Percentiles rank a stretch among this genome's conserved stretches.
These are phyloP conservation scores for Dissophora globulifera DNA, from an alignment of 192 early-diverging fungal genomes.

Conservation along the genomic window DNA sequence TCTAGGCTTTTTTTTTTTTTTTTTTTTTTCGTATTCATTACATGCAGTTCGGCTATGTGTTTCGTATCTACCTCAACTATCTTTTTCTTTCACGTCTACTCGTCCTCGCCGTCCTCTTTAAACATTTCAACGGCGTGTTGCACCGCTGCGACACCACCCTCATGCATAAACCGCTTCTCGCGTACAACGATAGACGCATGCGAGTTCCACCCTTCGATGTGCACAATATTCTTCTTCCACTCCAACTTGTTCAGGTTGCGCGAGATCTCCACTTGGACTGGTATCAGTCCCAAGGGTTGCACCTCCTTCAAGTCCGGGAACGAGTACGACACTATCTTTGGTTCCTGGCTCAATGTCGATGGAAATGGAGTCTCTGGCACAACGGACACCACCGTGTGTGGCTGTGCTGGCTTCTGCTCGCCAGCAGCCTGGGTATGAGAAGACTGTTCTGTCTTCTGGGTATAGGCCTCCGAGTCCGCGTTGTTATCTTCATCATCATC, in stretches of 20 bases:
- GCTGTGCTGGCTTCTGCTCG: not conserved
- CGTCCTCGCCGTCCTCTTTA: slow-evolving; percentile 44
- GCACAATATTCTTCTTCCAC: slow-evolving; percentile 60
- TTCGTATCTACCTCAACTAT: too few species aligned
- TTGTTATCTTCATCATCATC: not conserved
- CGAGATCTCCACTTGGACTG: slow-evolving; percentile 38
- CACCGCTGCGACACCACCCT: slow-evolving; percentile 53
- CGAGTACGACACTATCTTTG: slow-evolving; percentile 23
- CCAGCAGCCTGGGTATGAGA: not conserved
- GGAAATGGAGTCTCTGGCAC: not conserved
- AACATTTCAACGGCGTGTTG: slow-evolving; percentile 65
- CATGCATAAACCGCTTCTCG: slow-evolving; percentile 44
- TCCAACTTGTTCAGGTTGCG: slow-evolving; percentile 53
- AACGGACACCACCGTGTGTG: slow-evolving; percentile 7
- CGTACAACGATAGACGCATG: slow-evolving; percentile 65
- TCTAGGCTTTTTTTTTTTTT: too few species aligned
- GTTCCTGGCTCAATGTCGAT: not conserved
- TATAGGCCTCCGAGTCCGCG: not conserved
- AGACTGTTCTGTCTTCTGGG: not conserved
- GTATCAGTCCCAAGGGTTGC: slow-evolving; percentile 35
- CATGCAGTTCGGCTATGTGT: too few species aligned
- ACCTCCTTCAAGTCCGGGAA: slow-evolving; percentile 26
- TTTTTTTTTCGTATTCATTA: too few species aligned
- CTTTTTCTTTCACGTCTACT: slow-evolving; percentile 1
- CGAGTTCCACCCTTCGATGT: slow-evolving; percentile 58